Base-by-base conservation (phyloP, 805 yeast species). In the Lachancea meyersii region DNA sequence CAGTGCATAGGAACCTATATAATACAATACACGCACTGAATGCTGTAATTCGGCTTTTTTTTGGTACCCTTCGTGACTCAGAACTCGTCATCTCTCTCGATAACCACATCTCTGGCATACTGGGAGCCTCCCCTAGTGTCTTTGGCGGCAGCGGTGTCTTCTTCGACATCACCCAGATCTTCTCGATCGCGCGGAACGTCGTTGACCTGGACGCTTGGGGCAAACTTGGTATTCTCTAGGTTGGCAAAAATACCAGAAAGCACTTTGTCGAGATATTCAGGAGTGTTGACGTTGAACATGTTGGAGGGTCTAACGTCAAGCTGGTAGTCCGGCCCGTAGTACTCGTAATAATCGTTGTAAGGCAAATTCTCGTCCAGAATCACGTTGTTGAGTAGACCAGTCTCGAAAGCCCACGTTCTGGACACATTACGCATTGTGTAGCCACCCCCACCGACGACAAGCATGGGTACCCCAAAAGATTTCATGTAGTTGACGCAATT, bases 391-490 rank as follows among this genome's bases (percentile, higher is more conserved):
- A 85, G 67, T 20, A 86, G 70, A 30, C 89, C 80, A 1, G 97
- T 91, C 65, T 93, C 98, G 58, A 74, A 89, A 2, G 96, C 78
- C 97, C 98, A 39, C 10, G 95, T 76, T 52, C 98, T 72, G 4
- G 97, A 87, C 38, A 93, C 98, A 61, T 93, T 93, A 62, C 97
- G 76, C 76, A 95, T 94, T 2, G 98, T 93, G 67, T 93, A 93
- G 17, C 98, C 98, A 53, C 98, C 98, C 38, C 98, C 98, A 31
- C 98, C 98, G 17, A 93, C 73, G 23, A 93, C 95, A 81, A 93
- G 76, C 75, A 86, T 68, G 8, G 98, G 97, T 14, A 93, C 73
- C 37, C 86, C 85, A 58, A 91, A 86, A 7, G 85, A 75, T 61
- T 84, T 85, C 40, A 89, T 87, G 65, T 78, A 91, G 53, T 82